Base-by-base conservation (phyloP, 768 basidiomycete genomes). In the Asterophora parasitica region DNA sequence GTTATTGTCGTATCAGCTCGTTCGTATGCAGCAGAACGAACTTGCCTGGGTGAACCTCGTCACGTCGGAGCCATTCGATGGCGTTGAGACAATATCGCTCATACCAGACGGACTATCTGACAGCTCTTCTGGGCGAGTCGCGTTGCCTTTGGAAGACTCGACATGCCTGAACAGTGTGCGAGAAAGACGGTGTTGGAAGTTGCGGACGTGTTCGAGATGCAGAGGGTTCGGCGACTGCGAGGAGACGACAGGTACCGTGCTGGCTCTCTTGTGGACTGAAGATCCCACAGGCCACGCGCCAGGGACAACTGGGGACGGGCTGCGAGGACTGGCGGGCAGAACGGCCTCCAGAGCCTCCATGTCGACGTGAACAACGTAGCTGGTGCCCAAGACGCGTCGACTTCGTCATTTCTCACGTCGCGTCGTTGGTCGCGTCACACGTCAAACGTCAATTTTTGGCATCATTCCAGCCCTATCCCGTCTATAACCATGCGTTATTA, bases 271-370 rank as follows among this genome's bases (percentile, higher is more conserved):
- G 44, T 60, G 54, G 48, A 34, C 27, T 16, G 33, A 20, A 30
- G 56, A 37, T 7, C 57, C 61, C 47, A 50, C 27, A 2, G 75
- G 74, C 74, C 73, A 76, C 3, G 74, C 75, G 36, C 74, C 75
- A 28, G 76, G 76, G 26, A 75, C 31, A 13, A 48, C 36, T 46
- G 62, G 68, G 49, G 51, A 71, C 46, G 56, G 66, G 54, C 52
- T 65, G 41, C 59, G 65, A 46, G 48, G 54, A 11, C 39, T 44
- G n/a, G 48, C 32, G 4, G 38, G 11, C 28, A 39, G 46, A 46
- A 20, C 26, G 36, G 30, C 45, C 44, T 45, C 32, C 26, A 48
- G 34, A 34, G 35, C 19, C 31, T n/a, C 30, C 36, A 35, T 49
- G 48, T 32, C 48, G 44, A n/a, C 13, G 23, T 27, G 39, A 6